Conservation (phyloP, 208 protist species). For the Acanthamoeba castellanii region DNA sequence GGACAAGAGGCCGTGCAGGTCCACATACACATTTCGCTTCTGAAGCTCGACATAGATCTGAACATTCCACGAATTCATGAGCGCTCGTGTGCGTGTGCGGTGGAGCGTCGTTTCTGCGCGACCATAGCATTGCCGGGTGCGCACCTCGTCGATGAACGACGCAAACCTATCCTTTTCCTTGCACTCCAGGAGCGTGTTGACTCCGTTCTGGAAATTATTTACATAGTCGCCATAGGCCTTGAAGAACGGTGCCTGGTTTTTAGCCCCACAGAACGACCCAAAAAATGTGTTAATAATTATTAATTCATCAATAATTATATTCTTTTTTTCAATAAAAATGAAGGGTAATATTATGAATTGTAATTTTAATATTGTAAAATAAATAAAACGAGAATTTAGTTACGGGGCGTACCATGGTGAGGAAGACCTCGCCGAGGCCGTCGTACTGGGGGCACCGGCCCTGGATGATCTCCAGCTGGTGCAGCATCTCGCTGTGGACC, state of each 20-base stretch:
- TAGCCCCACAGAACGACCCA: too few species aligned
- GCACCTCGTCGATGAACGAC: conserved; percentile 49
- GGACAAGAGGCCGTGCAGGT: conserved; percentile 53
- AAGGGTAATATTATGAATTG: too few species aligned
- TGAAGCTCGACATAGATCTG: conserved; percentile 67
- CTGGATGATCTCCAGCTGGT: conserved; percentile 54
- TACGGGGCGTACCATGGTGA: conserved; percentile 37
- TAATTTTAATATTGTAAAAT: not conserved
- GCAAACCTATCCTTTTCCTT: conserved; percentile 55
- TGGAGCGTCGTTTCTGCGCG: too few species aligned
- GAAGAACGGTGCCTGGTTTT: conserved; percentile 61
- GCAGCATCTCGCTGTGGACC: conserved; percentile 57
- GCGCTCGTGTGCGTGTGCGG: too few species aligned
- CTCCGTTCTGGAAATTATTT: conserved; percentile 68
- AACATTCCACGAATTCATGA: too few species aligned
- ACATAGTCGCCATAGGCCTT: conserved; percentile 71
- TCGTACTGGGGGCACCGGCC: conserved; percentile 25
- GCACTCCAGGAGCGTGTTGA: conserved; percentile 49
- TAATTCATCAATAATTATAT: too few species aligned
- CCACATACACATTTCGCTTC: conserved; percentile 40
- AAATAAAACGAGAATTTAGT: too few species aligned
- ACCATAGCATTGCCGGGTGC: too few species aligned
- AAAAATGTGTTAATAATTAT: not conserved
- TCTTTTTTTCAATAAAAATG: too few species aligned
- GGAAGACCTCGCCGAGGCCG: conserved; percentile 63